phyloP scores from a whole-genome alignment of 805 yeast species.

The Myxozyma neotropica region DNA sequence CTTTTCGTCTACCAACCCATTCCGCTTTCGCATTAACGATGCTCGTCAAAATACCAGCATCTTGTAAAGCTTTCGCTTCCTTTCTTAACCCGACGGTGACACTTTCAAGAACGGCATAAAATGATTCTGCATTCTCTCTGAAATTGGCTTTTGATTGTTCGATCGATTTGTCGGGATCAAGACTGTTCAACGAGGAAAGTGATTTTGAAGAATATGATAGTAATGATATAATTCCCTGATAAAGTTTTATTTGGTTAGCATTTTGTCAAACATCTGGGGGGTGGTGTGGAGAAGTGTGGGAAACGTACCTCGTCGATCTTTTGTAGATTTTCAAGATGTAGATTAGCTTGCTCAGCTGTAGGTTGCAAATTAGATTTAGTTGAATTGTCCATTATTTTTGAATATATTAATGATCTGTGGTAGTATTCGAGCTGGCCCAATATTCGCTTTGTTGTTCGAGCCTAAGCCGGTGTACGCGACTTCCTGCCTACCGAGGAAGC shows the following conservation, averaged over 20 bases:
- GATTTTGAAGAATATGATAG: slow-evolving; percentile 17
- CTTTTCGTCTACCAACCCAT: slow-evolving; percentile 27
- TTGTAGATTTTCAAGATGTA: slow-evolving; percentile 22
- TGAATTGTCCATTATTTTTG: neutral
- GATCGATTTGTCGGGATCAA: neutral
- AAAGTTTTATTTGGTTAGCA: neutral
- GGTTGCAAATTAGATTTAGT: neutral
- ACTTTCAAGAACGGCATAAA: slow-evolving; percentile 17
- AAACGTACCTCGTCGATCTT: slow-evolving; percentile 28
- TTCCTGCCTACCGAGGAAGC: no score
- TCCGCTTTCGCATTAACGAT: slow-evolving; percentile 30
- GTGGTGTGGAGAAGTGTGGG: no score
- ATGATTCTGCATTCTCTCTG: neutral
- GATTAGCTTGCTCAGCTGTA: slow-evolving; percentile 12
- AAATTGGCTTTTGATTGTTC: slow-evolving; percentile 15
- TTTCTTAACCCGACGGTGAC: slow-evolving; percentile 20
- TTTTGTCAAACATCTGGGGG: neutral
- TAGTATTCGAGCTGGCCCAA: no score
- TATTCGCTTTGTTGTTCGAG: no score
- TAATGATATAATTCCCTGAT: slow-evolving; percentile 24
- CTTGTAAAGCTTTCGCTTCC: slow-evolving; percentile 27
- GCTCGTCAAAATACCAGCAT: slow-evolving; percentile 19
- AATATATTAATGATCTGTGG: neutral
- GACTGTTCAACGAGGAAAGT: slow-evolving; percentile 16
- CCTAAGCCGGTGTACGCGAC: no score